A percentile compares a stretch with the other conserved stretches of the same genome.
phyloP scores from a whole-genome alignment of 1,284 basidiomycete species.

The Austropuccinia psidii region DNA sequence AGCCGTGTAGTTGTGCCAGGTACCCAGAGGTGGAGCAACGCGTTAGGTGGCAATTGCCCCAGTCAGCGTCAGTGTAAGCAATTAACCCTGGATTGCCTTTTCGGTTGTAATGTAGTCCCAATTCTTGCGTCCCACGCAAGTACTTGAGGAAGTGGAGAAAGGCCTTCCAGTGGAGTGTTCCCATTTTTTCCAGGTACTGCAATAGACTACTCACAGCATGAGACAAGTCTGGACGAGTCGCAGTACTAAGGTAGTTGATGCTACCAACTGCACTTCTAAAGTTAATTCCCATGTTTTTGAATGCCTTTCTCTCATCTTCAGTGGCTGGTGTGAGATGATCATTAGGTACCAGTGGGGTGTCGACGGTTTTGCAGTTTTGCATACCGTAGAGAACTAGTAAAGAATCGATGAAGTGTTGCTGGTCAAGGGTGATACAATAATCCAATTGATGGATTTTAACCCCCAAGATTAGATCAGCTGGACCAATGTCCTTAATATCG shows the following conservation, averaged over 20 bases:
- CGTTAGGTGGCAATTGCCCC: no score
- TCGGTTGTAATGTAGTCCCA: no score
- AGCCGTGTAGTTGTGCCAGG: no score
- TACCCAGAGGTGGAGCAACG: no score
- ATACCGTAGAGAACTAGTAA: background rate
- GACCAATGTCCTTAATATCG: background rate
- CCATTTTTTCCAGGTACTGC: no score
- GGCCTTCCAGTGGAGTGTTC: no score
- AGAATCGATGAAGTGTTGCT: background rate
- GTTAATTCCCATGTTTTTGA: background rate
- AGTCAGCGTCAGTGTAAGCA: no score
- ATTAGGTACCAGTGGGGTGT: background rate
- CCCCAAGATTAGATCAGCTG: background rate
- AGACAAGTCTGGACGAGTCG: background rate
- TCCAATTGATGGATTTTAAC: background rate
- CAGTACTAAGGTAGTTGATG: background rate
- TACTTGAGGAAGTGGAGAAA: no score
- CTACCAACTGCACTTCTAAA: background rate
- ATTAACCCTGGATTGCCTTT: no score
- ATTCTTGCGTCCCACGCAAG: no score
- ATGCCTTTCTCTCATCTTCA: background rate
- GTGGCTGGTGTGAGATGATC: background rate
- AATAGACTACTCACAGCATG: background rate
- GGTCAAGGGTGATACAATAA: background rate
- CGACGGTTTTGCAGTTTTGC: background rate